Evolutionary conservation across 106 monocot genomes (phyloP), one percentile per base, ranked within the genome.

Genomic region (Amphibolis antarctica): DNA sequence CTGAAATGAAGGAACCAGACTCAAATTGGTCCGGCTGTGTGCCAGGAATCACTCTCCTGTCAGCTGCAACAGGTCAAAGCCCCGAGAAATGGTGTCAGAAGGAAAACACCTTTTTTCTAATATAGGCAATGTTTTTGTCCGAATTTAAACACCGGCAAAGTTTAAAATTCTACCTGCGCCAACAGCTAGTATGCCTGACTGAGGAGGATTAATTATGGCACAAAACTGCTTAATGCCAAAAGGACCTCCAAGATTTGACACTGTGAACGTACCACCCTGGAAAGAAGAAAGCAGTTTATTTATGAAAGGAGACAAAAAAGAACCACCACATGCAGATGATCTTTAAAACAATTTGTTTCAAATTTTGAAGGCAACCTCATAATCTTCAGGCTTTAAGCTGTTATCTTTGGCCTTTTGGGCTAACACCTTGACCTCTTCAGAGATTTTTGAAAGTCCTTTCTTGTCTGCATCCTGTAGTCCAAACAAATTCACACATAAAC

Each of bases 171-270:
- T 82, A 98, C 96, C 90, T 67, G 90, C 85, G 31, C 96, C 96
- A 11, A 90, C 80, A 59, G 96, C 96, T 71, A 98, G 75, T 66
- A 98, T 98, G 46, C 81, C 90, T n/a, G 86, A 80, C 61, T 98
- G 96, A 9, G 96, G 96, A 69, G 96, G 96, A 73, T 91, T 98
- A 54, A 98, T 81, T 49, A 98, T 98, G 46, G 96, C 96, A 66
- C 87, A 90, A 55, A 98, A 98, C 79, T 98, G 96, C 62, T 98
- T 98, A 14, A 98, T 53, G 59, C 96, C 96, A 59, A 98, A 98
- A 4, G 96, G 96, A 1, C 90, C 96, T 71, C 96, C 96, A 71
- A 98, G 72, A 63, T 91, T 98, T 56, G 96, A 90, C 42, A 98
- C 79, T 9, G 96, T 90, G 72, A 98, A 98, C 48, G 96, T 98